A percentile compares a stretch with the other conserved stretches of the same genome.
Conservation (phyloP, 345 rosid species). For the Rhizophora mangle region DNA sequence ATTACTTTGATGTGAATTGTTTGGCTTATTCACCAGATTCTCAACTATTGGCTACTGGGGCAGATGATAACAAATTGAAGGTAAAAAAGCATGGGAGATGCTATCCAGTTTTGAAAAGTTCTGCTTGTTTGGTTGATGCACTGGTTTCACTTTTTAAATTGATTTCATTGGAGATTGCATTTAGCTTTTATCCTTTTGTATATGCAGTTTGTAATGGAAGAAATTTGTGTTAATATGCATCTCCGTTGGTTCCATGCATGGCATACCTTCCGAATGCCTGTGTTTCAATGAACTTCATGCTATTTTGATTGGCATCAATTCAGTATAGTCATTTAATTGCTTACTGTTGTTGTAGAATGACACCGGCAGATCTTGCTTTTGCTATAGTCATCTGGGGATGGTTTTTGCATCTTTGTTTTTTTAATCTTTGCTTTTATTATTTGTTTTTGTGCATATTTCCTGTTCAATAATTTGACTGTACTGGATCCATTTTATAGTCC, state of each 20-base stretch:
- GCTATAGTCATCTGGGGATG: no score
- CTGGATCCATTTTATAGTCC: not conserved
- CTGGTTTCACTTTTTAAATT: not conserved
- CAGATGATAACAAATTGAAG: constrained; percentile 98
- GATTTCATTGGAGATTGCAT: not conserved
- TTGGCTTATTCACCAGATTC: constrained; percentile 91
- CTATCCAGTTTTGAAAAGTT: not conserved
- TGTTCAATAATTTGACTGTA: not conserved
- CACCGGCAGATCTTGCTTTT: no score
- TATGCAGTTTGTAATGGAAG: no score
- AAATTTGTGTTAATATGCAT: no score
- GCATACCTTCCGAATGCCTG: no score
- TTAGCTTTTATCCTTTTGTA: not conserved
- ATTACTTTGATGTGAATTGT: constrained; percentile 87
- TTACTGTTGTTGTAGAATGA: no score
- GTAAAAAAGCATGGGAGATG: constrained; percentile 29
- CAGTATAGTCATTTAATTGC: no score
- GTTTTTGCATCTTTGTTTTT: no score
- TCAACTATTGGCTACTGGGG: constrained; percentile 90
- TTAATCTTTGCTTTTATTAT: not conserved
- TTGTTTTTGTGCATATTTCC: not conserved
- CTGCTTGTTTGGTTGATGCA: not conserved
- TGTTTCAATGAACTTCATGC: no score
- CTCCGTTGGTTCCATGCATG: no score
- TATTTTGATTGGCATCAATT: no score